Evolutionary conservation across 164 flowering plant species (phyloP).

Genomic region (Macadamia integrifolia): DNA sequence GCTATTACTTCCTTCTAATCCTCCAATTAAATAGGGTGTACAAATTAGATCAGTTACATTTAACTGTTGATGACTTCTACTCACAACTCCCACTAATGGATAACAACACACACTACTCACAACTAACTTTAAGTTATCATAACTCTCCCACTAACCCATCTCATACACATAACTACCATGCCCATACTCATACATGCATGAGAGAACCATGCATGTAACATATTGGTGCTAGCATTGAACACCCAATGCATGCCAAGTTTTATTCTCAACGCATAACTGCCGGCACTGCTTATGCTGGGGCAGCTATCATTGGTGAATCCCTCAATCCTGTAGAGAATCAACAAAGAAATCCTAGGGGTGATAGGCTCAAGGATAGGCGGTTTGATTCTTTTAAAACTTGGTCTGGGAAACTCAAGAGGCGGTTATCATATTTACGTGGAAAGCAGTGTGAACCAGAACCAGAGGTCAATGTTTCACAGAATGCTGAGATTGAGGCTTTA

Average conservation of each 20-base stretch:
- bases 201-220: constrained; percentile 30
- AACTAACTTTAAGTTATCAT: no score
- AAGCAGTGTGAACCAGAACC: constrained; percentile 28
- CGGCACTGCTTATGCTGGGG: constrained; percentile 22
- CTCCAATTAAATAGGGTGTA: no score
- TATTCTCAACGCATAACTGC: constrained; percentile 61
- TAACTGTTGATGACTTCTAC: no score
- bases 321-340: not conserved
- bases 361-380: constrained; percentile 38
- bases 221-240: constrained; percentile 28
- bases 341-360: constrained; percentile 21
- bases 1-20: no score
- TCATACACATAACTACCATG: no score
- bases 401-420: constrained; percentile 72
- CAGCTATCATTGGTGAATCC: not conserved
- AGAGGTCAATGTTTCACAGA: constrained; percentile 14
- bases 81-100: not conserved
- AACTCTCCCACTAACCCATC: no score
- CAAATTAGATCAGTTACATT: no score
- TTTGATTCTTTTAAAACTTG: constrained; percentile 78
- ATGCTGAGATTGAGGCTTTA: constrained; percentile 29
- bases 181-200: no score
- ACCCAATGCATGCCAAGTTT: constrained; percentile 29
- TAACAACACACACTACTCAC: no score
- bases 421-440: constrained; percentile 50